Conservation (phyloP, 2,329 filamentous ascomycete genomes). For the Colletotrichum viniferum region DNA sequence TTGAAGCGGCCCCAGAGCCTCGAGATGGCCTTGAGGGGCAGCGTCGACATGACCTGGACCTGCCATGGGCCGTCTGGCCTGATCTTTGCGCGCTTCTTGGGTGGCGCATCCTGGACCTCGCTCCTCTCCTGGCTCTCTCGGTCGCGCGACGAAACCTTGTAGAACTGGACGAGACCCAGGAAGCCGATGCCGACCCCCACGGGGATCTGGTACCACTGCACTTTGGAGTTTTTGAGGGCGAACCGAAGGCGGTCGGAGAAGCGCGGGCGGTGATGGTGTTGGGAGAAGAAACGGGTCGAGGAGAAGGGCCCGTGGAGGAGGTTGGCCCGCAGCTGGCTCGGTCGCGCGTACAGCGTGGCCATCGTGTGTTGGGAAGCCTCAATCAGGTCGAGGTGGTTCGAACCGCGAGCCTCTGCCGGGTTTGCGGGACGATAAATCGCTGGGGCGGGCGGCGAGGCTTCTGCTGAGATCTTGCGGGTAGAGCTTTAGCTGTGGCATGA, state of each 20-base stretch:
- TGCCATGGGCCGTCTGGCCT: constrained; percentile 90
- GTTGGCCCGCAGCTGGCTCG: constrained; percentile 36
- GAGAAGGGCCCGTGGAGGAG: constrained; percentile 33
- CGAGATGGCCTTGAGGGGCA: constrained; percentile 89
- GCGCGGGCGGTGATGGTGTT: constrained; percentile 48
- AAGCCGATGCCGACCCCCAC: constrained; percentile 85
- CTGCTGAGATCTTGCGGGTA: constrained; percentile 12
- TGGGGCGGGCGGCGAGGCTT: background rate
- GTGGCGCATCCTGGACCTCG: constrained; percentile 44
- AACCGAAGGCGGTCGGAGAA: constrained; percentile 58
- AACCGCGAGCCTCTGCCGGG: background rate
- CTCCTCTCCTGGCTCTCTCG: constrained; percentile 56
- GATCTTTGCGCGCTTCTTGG: constrained; percentile 64
- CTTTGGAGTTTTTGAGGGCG: constrained; percentile 56
- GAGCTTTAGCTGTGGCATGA: constrained; percentile 16
- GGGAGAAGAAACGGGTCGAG: constrained; percentile 39
- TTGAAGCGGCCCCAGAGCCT: constrained; percentile 92
- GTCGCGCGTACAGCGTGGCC: constrained; percentile 37
- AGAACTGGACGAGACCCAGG: constrained; percentile 82
- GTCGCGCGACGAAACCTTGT: constrained; percentile 69
- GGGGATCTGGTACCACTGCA: constrained; percentile 91
- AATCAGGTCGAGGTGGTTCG: background rate
- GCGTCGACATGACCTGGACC: constrained; percentile 90
- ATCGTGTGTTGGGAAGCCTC: constrained; percentile 26
- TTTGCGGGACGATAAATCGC: constrained; percentile 5